A percentile compares a stretch with the other conserved stretches of the same genome.
Conservation (phyloP, 257 asterid species). For the Schizonepeta tenuifolia region DNA sequence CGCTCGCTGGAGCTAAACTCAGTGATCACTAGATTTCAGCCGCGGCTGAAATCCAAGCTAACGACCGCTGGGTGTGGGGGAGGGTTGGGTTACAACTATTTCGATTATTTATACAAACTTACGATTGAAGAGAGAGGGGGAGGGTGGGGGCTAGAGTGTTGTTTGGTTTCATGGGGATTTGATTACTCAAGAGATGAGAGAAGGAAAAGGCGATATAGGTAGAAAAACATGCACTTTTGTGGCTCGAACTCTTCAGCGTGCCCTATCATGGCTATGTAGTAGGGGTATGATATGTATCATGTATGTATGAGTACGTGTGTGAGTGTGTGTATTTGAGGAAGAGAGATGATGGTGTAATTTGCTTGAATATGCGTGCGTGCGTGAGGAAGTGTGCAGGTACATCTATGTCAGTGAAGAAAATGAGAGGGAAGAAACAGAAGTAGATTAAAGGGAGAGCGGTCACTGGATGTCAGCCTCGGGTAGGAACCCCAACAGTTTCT, state of each 20-base stretch:
- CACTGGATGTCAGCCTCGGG: too few relatives aligned
- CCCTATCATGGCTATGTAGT: slow-evolving; percentile 49
- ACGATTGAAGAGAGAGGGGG: not conserved
- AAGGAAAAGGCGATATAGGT: slow-evolving; percentile 36
- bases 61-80: too few relatives aligned
- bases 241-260: slow-evolving; percentile 44
- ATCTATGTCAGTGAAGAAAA: slow-evolving; percentile 80
- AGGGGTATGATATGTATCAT: slow-evolving; percentile 31
- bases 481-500: too few relatives aligned
- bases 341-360: not conserved
- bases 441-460: slow-evolving; percentile 44
- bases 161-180: slow-evolving; percentile 48
- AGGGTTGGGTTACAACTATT: not conserved
- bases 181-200: slow-evolving; percentile 42
- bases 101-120: not conserved
- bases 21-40: too few relatives aligned
- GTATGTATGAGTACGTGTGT: too few relatives aligned
- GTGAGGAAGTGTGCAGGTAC: slow-evolving; percentile 83
- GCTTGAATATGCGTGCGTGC: slow-evolving; percentile 94
- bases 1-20: too few relatives aligned
- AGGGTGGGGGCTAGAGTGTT: slow-evolving; percentile 27
- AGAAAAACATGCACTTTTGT: slow-evolving; percentile 37
- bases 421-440: slow-evolving; percentile 66
- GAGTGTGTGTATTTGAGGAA: not conserved
- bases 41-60: too few relatives aligned